These are phyloP conservation scores for Solanum clarkiae DNA, from an alignment of 257 asterid species.

Conservation along the genomic window DNA sequence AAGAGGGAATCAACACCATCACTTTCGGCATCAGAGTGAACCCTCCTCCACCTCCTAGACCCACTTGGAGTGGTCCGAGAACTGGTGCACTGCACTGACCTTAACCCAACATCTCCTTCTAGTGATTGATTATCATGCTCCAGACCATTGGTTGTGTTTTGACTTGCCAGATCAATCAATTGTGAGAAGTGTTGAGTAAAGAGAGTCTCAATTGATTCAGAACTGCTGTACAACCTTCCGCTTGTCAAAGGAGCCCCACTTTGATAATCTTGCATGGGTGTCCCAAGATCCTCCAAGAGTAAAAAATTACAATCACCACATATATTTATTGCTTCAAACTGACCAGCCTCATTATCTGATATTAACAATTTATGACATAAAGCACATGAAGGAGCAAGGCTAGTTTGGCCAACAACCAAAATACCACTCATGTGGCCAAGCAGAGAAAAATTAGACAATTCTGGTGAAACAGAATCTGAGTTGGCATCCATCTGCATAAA, in stretches of 20 bases:
- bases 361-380: constrained; percentile 40
- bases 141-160: constrained; percentile 16
- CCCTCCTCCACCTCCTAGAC: constrained; percentile 63
- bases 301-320: constrained; percentile 81
- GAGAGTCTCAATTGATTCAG: constrained; percentile 50
- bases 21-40: constrained; percentile 63
- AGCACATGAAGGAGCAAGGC: constrained; percentile 28
- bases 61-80: constrained; percentile 50
- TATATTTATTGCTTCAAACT: constrained; percentile 31
- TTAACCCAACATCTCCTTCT: constrained; percentile 32
- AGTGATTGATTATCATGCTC: constrained; percentile 37
- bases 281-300: constrained; percentile 55
- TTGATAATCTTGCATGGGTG: constrained; percentile 35
- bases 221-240: constrained; percentile 37
- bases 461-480: constrained; percentile 27
- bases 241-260: constrained; percentile 20
- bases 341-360: constrained; percentile 27
- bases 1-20: constrained; percentile 64
- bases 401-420: constrained; percentile 7
- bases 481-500: constrained; percentile 16
- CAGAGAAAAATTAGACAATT: constrained; percentile 19
- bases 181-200: constrained; percentile 55
- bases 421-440: constrained; percentile 6
- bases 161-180: constrained; percentile 40
- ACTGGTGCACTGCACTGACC: constrained; percentile 25